Conservation (phyloP, 805 yeast genomes). For the Metschnikowia lunata region DNA sequence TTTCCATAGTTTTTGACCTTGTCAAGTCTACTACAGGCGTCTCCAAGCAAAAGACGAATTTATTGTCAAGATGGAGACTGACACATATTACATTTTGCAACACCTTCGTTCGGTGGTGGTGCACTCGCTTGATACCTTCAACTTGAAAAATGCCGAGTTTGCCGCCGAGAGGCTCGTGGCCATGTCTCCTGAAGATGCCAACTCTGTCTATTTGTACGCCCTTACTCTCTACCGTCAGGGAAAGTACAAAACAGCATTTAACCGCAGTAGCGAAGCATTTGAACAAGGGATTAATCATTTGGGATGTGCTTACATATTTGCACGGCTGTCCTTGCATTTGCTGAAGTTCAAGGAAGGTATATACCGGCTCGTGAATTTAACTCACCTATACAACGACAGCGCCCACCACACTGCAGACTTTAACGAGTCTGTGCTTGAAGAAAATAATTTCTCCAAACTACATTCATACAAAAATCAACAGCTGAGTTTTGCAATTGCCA, state of each 20-base stretch:
- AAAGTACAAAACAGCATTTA: conserved; percentile 60
- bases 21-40: no score
- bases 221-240: conserved; percentile 56
- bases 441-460: conserved; percentile 1
- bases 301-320: conserved; percentile 76
- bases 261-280: conserved; percentile 28
- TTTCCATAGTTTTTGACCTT: no score
- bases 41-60: no score
- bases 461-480: background rate
- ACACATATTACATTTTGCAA: conserved; percentile 26
- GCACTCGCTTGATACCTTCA: conserved; percentile 68
- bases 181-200: conserved; percentile 49
- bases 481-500: background rate
- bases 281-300: conserved; percentile 47
- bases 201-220: conserved; percentile 66
- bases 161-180: conserved; percentile 79
- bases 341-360: conserved; percentile 60
- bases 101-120: conserved; percentile 57
- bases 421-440: conserved; percentile 3
- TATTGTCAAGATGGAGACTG: conserved; percentile 11
- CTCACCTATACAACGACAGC: conserved; percentile 27
- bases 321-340: conserved; percentile 57
- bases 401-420: conserved; percentile 1
- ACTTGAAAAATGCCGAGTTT: conserved; percentile 74
- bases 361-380: conserved; percentile 32